Percentiles rank a stretch among this genome's conserved stretches.
Conservation (phyloP, 2,329 filamentous ascomycete genomes). For the Teratosphaeriaceae sp. region DNA sequence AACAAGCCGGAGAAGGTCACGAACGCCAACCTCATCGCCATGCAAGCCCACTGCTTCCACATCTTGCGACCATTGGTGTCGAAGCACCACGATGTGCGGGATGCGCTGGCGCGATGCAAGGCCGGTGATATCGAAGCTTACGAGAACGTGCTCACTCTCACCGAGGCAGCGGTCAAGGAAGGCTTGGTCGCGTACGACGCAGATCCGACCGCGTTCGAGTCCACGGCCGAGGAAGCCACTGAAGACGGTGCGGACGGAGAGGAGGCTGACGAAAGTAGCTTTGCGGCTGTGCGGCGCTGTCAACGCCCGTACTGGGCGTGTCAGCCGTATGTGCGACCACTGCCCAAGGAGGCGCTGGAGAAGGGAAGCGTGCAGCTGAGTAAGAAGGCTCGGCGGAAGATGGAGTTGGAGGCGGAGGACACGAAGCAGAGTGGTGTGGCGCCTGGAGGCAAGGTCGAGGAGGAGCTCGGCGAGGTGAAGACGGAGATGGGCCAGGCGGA, state of each 20-base stretch:
- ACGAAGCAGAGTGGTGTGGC: slow-evolving; percentile 22
- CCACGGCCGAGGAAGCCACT: neutral
- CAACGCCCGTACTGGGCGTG: slow-evolving; percentile 84
- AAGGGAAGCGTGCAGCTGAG: slow-evolving; percentile 29
- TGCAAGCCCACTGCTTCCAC: slow-evolving; percentile 92
- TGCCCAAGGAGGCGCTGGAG: slow-evolving; percentile 71
- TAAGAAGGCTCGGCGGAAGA: slow-evolving; percentile 26
- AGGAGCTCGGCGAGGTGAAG: slow-evolving; percentile 12
- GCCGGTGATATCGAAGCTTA: slow-evolving; percentile 68
- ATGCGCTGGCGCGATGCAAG: slow-evolving; percentile 65
- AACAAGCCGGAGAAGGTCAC: slow-evolving; percentile 40
- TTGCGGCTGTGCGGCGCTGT: slow-evolving; percentile 64
- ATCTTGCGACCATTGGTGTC: slow-evolving; percentile 76
- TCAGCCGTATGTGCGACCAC: slow-evolving; percentile 76
- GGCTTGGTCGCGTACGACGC: slow-evolving; percentile 62
- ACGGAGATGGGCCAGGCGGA: slow-evolving; percentile 15
- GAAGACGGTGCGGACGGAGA: slow-evolving; percentile 16
- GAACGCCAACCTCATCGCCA: slow-evolving; percentile 63
- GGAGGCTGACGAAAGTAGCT: slow-evolving; percentile 24
- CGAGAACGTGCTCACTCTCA: slow-evolving; percentile 67
- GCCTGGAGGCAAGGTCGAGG: slow-evolving; percentile 24
- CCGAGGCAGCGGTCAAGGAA: slow-evolving; percentile 67
- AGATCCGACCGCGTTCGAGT: slow-evolving; percentile 32
- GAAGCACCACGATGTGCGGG: slow-evolving; percentile 74
- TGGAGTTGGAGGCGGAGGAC: slow-evolving; percentile 22